These are phyloP conservation scores for Podospora pseudocomata DNA, from an alignment of 495 filamentous ascomycete species.

Conservation along the genomic window DNA sequence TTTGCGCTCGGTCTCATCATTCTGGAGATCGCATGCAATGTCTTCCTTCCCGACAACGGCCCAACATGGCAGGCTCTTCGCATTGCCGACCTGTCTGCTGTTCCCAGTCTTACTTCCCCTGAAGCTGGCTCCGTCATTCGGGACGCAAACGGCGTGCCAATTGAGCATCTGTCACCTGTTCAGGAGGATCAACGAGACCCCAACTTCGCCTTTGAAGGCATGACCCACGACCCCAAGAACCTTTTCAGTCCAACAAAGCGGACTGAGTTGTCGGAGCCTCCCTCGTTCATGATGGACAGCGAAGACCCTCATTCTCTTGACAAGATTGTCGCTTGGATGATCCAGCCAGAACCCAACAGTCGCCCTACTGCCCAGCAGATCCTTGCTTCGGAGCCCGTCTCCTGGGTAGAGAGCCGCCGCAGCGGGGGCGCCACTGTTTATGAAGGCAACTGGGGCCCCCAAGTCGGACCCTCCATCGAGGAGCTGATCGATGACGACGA, in stretches of 20 bases:
- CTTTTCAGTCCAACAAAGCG: conserved; percentile 49
- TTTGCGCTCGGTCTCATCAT: conserved; percentile 93
- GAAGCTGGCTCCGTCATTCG: conserved; percentile 65
- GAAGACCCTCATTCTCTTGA: conserved; percentile 69
- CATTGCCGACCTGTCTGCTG: conserved; percentile 77
- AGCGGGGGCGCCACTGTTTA: conserved; percentile 84
- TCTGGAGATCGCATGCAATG: conserved; percentile 88
- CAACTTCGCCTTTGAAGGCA: conserved; percentile 28
- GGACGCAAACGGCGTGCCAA: conserved; percentile 66
- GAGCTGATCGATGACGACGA: conserved; percentile 42
- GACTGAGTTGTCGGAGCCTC: conserved; percentile 71
- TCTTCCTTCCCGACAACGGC: conserved; percentile 87
- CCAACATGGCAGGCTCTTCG: conserved; percentile 82
- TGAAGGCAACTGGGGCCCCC: conserved; percentile 92
- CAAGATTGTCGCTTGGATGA: conserved; percentile 84
- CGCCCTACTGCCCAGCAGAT: conserved; percentile 74
- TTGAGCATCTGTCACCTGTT: conserved; percentile 40
- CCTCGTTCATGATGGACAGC: conserved; percentile 78
- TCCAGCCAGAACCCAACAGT: conserved; percentile 65
- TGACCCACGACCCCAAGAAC: conserved; percentile 35
- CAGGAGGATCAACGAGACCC: conserved; percentile 33
- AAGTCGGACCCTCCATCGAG: conserved; percentile 21
- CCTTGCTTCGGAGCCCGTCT: conserved; percentile 61
- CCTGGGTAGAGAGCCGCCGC: conserved; percentile 71
- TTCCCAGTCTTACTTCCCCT: conserved; percentile 78